Conservation (phyloP, 331 rosid species). For the Telfairia occidentalis region DNA sequence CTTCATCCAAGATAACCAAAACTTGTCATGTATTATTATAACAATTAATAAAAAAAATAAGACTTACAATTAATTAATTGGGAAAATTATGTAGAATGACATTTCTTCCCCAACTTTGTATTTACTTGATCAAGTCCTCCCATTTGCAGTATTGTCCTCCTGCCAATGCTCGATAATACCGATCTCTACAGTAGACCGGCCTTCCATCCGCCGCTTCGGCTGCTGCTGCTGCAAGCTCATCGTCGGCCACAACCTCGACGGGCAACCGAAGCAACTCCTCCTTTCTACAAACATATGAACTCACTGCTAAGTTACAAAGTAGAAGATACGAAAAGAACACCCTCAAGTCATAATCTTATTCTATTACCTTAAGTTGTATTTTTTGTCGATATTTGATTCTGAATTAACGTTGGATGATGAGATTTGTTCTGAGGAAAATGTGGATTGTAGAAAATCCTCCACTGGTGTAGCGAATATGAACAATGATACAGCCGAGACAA, state of each 20-base stretch:
- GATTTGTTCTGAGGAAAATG: conserved; percentile 37
- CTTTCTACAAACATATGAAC: conserved; percentile 37
- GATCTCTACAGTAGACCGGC: conserved; percentile 94
- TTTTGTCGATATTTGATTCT: conserved; percentile 40
- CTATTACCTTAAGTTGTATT: conserved; percentile 49
- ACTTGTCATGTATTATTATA: too few species aligned
- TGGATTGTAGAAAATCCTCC: conserved; percentile 43
- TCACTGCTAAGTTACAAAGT: conserved; percentile 4
- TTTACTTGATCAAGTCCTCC: conserved; percentile 74
- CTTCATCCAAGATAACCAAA: too few species aligned
- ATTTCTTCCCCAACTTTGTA: not conserved
- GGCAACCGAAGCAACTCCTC: conserved; percentile 88
- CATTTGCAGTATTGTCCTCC: conserved; percentile 99
- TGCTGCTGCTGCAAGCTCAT: conserved; percentile 93
- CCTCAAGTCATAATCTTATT: not conserved
- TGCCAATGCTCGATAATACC: conserved; percentile 85
- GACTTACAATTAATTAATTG: not conserved
- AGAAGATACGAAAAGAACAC: not conserved
- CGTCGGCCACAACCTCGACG: conserved; percentile 55
- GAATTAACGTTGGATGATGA: conserved; percentile 21
- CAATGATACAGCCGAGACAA: conserved; percentile 66
- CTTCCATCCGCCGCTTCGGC: conserved; percentile 98
- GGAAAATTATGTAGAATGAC: not conserved
- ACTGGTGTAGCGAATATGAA: conserved; percentile 82
- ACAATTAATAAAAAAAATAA: too few species aligned